A percentile compares a stretch with the other conserved stretches of the same genome.
Conservation (phyloP, 2,329 filamentous ascomycete species). For the Cytospora piceae region DNA sequence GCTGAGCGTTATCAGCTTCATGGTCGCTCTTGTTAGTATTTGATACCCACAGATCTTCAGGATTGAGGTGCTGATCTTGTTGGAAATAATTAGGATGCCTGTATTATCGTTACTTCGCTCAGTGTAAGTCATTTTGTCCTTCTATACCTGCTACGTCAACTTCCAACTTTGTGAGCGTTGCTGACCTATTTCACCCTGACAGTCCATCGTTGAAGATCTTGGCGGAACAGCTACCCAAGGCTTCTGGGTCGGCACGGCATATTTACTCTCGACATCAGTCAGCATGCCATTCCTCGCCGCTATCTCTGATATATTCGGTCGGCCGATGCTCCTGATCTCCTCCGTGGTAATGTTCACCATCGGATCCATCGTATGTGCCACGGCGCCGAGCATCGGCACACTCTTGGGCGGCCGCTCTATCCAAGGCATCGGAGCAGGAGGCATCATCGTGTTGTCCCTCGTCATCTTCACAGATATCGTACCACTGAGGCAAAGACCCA, state of each 20-base stretch:
- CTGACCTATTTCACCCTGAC: not conserved
- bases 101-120: constrained; percentile 32
- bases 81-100: constrained; percentile 25
- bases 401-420: constrained; percentile 45
- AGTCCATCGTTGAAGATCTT: constrained; percentile 37
- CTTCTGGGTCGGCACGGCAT: constrained; percentile 39
- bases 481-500: constrained; percentile 46
- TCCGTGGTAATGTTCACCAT: constrained; percentile 46
- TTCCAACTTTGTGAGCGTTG: not conserved
- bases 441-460: constrained; percentile 45
- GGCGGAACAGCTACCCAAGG: constrained; percentile 35
- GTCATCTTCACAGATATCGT: constrained; percentile 49
- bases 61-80: not conserved
- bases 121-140: constrained; percentile 23
- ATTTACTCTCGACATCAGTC: constrained; percentile 36
- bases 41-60: too few relatives aligned
- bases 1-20: constrained; percentile 32
- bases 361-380: constrained; percentile 47
- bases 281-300: constrained; percentile 40
- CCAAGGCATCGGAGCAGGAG: constrained; percentile 47
- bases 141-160: fast-evolving
- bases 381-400: constrained; percentile 39
- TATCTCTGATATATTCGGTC: constrained; percentile 42
- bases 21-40: constrained; percentile 29
- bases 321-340: constrained; percentile 40